A percentile compares a stretch with the other conserved stretches of the same genome.
phyloP scores from a whole-genome alignment of 1,284 basidiomycete species.

The Pseudozyma sp. region DNA sequence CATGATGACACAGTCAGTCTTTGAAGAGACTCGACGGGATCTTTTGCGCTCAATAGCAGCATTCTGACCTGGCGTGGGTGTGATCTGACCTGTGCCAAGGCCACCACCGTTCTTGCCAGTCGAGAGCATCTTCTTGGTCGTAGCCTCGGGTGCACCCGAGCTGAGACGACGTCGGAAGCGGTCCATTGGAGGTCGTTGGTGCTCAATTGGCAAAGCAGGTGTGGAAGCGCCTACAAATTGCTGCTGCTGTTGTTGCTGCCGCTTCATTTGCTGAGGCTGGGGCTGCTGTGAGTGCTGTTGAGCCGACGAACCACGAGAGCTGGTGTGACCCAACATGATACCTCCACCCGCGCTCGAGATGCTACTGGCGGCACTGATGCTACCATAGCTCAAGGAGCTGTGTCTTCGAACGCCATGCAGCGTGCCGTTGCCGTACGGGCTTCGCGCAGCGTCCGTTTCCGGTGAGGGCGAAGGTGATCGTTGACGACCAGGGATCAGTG shows the following conservation, averaged over 20 bases:
- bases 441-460: conserved; percentile 21
- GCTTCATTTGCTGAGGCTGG: conserved; percentile 6
- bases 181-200: conserved; percentile 14
- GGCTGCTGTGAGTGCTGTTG: conserved; percentile 25
- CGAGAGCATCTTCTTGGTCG: conserved; percentile 2
- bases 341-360: conserved; percentile 43
- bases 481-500: conserved; percentile 46
- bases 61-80: conserved; percentile 21
- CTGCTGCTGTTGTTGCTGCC: neutral
- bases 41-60: conserved; percentile 36
- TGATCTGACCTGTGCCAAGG: conserved; percentile 25
- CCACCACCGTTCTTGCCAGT: conserved; percentile 6
- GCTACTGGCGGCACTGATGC: conserved; percentile 47
- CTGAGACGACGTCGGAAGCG: conserved; percentile 40
- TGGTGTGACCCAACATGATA: conserved; percentile 23
- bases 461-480: conserved; percentile 37
- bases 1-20: conserved; percentile 49
- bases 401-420: conserved; percentile 30
- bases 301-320: conserved; percentile 33
- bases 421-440: conserved; percentile 22
- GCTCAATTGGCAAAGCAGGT: conserved; percentile 18
- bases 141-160: conserved; percentile 17
- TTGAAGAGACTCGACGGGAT: conserved; percentile 38
- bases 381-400: conserved; percentile 56
- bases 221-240: conserved; percentile 11